Evolutionary conservation across 1,139 yeast species (phyloP), one percentile per base, ranked within the genome.

Genomic region (Pichia sp.): DNA sequence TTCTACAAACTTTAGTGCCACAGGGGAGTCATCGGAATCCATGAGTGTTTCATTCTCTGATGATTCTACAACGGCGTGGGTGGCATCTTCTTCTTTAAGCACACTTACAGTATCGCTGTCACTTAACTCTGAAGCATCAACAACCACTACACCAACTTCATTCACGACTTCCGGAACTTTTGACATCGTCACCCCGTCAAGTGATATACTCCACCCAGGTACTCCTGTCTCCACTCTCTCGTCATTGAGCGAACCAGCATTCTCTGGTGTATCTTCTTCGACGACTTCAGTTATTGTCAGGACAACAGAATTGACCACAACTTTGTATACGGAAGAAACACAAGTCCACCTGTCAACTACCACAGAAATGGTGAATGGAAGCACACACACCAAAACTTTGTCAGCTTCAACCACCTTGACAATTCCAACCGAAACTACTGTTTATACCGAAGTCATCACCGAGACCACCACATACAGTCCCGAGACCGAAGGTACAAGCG

Each of bases 231-330:
- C 10, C 12, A 22, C 10, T 11, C 12, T 22, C 10, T 22, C n/a
- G n/a, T n/a, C n/a, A 12, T 22, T 12, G 12, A 22, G 12, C 10
- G 23, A 10, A 4, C 6, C 27, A n/a, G 17, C 6, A 21, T 20
- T 40, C 7, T 26, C 26, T 23, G 15, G 12, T 23, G 26, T 8
- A 11, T n/a, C 26, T 3, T 8, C 14, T 10, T n/a, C 26, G 7
- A 23, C 30, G 14, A 34, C 38, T 11, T 31, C 50, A 9, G 28
- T 11, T 9, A 23, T 25, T 16, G 30, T 22, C 25, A 31, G 22
- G 6, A 24, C 26, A 8, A 22, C 25, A 15, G 19, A 27, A 4
- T 7, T 9, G 6, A 4, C 28, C 15, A 27, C 26, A 3, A 22
- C 27, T 14, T 5, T 22, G 6, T 33, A 11, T n/a, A 16, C 28